Percentiles rank a stretch among this genome's conserved stretches.
Conservation (phyloP, 2,329 filamentous ascomycete species). For the Gliomastix tumulicola region DNA sequence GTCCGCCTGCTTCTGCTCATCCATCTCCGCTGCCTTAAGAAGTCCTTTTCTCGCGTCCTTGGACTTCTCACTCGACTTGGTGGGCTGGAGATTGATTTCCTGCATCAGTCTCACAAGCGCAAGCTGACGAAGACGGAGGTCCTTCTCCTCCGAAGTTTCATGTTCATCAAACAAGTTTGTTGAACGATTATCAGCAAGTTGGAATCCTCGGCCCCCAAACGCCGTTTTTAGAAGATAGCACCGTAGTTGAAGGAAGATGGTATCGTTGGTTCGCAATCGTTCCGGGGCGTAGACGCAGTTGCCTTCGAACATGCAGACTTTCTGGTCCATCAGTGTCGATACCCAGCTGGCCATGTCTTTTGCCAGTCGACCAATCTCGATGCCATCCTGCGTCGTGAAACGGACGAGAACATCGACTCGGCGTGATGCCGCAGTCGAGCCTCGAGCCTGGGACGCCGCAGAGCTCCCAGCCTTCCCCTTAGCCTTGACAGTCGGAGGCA, state of each 20-base stretch:
- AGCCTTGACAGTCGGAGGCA: slow-evolving; percentile 43
- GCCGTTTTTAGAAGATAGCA: slow-evolving; percentile 70
- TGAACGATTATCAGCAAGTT: slow-evolving; percentile 61
- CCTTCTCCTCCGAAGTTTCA: slow-evolving; percentile 79
- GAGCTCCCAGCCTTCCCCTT: slow-evolving; percentile 30
- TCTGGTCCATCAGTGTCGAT: slow-evolving; percentile 84
- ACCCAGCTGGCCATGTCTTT: slow-evolving; percentile 90
- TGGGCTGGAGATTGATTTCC: slow-evolving; percentile 77
- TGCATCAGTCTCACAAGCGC: slow-evolving; percentile 83
- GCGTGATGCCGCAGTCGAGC: slow-evolving; percentile 47
- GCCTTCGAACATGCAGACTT: slow-evolving; percentile 80
- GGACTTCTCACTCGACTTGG: slow-evolving; percentile 65
- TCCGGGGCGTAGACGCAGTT: slow-evolving; percentile 87
- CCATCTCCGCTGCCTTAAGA: slow-evolving; percentile 79
- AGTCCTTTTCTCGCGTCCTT: slow-evolving; percentile 79
- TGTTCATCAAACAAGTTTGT: slow-evolving; percentile 74
- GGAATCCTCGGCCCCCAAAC: slow-evolving; percentile 55
- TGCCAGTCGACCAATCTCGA: slow-evolving; percentile 79
- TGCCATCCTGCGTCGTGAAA: slow-evolving; percentile 73
- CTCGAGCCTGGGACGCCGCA: slow-evolving; percentile 19
- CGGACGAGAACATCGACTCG: slow-evolving; percentile 83
- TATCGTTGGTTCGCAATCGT: slow-evolving; percentile 80
- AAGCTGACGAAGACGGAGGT: slow-evolving; percentile 76
- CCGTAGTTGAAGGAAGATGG: slow-evolving; percentile 80
- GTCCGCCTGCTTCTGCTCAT: slow-evolving; percentile 66